Evolutionary conservation across 495 filamentous ascomycete genomes (phyloP), one percentile per base, ranked within the genome.

Genomic region (Penicillium roqueforti): DNA sequence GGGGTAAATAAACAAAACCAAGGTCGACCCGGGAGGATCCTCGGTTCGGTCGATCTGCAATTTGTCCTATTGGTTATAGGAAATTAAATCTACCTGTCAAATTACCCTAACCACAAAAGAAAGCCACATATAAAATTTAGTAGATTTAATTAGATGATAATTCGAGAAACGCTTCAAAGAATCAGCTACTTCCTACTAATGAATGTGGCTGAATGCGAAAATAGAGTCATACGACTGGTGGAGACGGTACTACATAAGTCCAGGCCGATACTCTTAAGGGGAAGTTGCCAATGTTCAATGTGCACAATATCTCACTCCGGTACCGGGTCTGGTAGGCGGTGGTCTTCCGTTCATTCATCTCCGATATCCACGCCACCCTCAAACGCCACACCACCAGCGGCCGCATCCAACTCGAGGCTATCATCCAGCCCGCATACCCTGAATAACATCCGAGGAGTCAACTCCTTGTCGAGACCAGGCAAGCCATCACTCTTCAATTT

Each of bases 341-440:
- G 36, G 26, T 25, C 38, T 13, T 43, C 37, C 36, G 11, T 43
- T 58, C 53, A 60, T 11, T 43, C 50, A 53, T 61, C 37, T 20
- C 53, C 25, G 52, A 71, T 44, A 29, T 73, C 70, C 23, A 76
- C 71, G 18, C 73, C 71, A 8, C 71, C 66, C 22, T 72, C 62
- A 41, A 76, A 83, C 20, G 72, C 70, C 25, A 58, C 72, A 28
- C 82, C 82, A 20, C 83, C 82, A 29, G 83, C 82, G 48, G 70
- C 68, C 42, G 71, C 71, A 67, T 85, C 83, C 36, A 87, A 67
- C 53, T 76, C 68, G 60, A 84, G 72, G 42, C 73, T 78, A 55
- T 84, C 76, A 59, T 79, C 69, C 55, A 87, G 64, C 28, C 82
- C 83, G 65, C 82, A 85, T 8, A 83, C 75, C 38, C 79, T 68